Evolutionary conservation across 306 rosid species (phyloP), one percentile per base, ranked within the genome.

Genomic region (Erythrophleum fordii): DNA sequence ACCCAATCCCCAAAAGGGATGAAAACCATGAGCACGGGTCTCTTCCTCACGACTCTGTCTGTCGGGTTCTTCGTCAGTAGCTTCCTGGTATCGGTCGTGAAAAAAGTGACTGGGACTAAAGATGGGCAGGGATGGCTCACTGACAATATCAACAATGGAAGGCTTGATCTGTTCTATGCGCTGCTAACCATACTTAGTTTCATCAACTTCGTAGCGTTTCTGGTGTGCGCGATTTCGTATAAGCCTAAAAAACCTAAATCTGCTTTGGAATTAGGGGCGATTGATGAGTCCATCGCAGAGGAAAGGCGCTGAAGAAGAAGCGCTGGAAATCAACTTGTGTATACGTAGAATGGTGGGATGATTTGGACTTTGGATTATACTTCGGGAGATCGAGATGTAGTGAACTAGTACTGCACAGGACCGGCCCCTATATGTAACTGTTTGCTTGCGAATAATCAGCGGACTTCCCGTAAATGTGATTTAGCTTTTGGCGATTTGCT

Each of bases 11-110:
- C 99, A 18, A 93, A 93, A 79, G 94, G 97, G 48, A 93, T 95
- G 99, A 95, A 93, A 84, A 89, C 97, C 23, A 91, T 95, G 97
- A 95, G 99, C 90, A 95, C 99, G 0, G 99, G 97, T 11, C 92
- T 95, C 64, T 95, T 95, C 76, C 95, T 95, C 18, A 90, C 97
- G 13, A 95, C 97, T 9, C 11, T 95, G 17, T 89, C 99, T 11
- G 91, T 95, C 0, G 99, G 99, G 34, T 92, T 92, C 88, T 95
- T 95, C 29, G 58, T 92, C 16, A 95, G 99, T 68, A 95, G 99
- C 84, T 85, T 93, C 82, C 84, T 93, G 45, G 99, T 95, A 12
- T 84, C 94, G 0, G 73, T 90, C 2, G 93, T 95, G 77, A 90
- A 83, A 85, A 83, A 73, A 71, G 85, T 90, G 8, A 91, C 95